Percentiles rank a stretch among this genome's conserved stretches.
Conservation (phyloP, 23 red algal genomes). For the Gracilaria domingensis region DNA sequence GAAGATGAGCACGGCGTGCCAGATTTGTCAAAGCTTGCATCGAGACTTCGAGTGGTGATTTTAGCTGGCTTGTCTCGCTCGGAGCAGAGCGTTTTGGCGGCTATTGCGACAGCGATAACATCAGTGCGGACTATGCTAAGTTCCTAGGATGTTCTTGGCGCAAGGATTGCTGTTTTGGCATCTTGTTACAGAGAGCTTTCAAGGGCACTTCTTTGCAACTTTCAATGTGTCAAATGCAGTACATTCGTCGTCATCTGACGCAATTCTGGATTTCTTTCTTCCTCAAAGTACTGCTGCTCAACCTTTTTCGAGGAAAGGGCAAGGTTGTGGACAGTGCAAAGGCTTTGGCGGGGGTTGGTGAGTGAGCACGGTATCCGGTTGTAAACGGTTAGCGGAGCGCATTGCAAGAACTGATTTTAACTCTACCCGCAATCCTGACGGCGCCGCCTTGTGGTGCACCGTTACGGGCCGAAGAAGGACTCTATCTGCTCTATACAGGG, state of each 20-base stretch:
- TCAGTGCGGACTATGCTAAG: conserved; percentile 26
- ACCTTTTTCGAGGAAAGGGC: background rate
- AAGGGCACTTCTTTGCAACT: conserved; percentile 22
- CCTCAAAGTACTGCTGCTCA: background rate
- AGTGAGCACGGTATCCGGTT: conserved; percentile 35
- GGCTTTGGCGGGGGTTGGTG: conserved; percentile 75
- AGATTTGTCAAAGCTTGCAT: conserved; percentile 50
- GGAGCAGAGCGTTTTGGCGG: conserved; percentile 55
- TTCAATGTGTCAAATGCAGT: conserved; percentile 60
- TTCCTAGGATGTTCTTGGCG: conserved; percentile 59
- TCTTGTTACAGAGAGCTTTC: conserved; percentile 45
- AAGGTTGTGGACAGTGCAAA: conserved; percentile 46
- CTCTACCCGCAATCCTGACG: conserved; percentile 52
- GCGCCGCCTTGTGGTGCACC: conserved; percentile 79
- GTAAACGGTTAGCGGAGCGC: conserved; percentile 61
- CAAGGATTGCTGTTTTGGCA: conserved; percentile 57
- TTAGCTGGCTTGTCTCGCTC: conserved; percentile 51
- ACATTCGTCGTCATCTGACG: conserved; percentile 74
- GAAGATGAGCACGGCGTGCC: conserved; percentile 22
- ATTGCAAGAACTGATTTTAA: conserved; percentile 65
- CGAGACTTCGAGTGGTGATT: conserved; percentile 30
- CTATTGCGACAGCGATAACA: conserved; percentile 38
- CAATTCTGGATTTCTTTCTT: conserved; percentile 69
- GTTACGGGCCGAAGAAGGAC: conserved; percentile 44
- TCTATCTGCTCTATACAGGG: conserved; percentile 65